Evolutionary conservation across 2,329 filamentous ascomycete genomes (phyloP), one percentile per base, ranked within the genome.

Genomic region (Claviceps digitariae): DNA sequence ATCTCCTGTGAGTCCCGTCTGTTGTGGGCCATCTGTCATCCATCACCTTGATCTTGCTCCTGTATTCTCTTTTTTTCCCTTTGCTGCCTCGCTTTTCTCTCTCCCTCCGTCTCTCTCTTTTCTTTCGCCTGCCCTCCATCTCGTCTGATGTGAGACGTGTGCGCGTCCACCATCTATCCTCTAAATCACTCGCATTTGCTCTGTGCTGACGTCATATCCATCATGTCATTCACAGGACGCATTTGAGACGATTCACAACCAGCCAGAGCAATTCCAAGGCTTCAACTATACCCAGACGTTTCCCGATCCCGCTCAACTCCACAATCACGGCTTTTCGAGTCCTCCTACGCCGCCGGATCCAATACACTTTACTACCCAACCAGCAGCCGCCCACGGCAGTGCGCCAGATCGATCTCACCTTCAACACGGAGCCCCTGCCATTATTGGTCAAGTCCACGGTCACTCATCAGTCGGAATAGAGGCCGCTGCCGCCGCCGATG

Each of bases 301-400:
- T 64, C 69, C 70, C 58, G 52, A 58, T 25, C 58, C 67, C 52
- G 7, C 41, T 44, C 41, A 23, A 23, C 58, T 60, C 13, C 57
- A 55, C 4, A 61, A 62, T 43, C 63, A 67, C 54, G 48, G 52
- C 52, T 62, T 66, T 53, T 70, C 72, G 7, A 70, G 72, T 3
- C 76, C 77, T 31, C 75, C 76, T 2, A 79, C 76, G 12, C 77
- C 76, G 20, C 77, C 77, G 5, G 73, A 69, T 49, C 69, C 73
- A 20, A 56, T 56, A 58, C 52, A 67, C 36, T 67, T 62, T 53
- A 57, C 57, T 49, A 56, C 57, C 25, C 8, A 60, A 27, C 64
- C 57, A 49, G 55, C 55, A 40, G 59, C 40, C 9, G 41, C 58
- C 15, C 57, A 55, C 9, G 58, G 59, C 36, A 13, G 9, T 34